A percentile compares a stretch with the other conserved stretches of the same genome.
Evolutionary conservation across 2,329 filamentous ascomycete genomes (phyloP).

Genomic region (Cladorrhinum sp.): DNA sequence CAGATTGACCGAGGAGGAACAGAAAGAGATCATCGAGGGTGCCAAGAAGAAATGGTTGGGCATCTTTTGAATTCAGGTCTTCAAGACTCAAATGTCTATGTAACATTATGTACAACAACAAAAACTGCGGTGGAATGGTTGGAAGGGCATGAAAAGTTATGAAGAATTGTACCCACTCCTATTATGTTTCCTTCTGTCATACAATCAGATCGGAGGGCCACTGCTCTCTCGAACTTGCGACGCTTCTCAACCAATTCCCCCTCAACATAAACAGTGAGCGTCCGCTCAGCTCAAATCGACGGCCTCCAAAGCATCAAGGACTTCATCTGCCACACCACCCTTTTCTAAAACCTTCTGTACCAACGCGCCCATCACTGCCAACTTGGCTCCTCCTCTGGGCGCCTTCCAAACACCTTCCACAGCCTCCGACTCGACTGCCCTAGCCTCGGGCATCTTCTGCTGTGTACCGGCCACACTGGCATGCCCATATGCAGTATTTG

Average conservation of each 20-base stretch:
- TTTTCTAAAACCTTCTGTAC: slow-evolving; percentile 72
- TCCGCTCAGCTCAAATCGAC: slow-evolving; percentile 60
- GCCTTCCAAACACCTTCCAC: slow-evolving; percentile 81
- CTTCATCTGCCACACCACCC: slow-evolving; percentile 80
- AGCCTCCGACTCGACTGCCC: slow-evolving; percentile 51
- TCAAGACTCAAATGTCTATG: background rate
- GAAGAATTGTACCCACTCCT: slow-evolving; percentile 2
- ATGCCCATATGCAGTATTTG: slow-evolving; percentile 53
- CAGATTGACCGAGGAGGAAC: slow-evolving; percentile 18
- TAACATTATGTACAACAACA: slow-evolving; percentile 12
- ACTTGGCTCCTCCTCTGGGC: slow-evolving; percentile 77
- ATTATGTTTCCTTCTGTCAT: background rate
- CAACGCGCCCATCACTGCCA: slow-evolving; percentile 68
- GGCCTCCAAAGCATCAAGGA: slow-evolving; percentile 74
- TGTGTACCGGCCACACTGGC: slow-evolving; percentile 26
- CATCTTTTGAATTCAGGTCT: slow-evolving; percentile 58
- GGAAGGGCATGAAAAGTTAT: slow-evolving; percentile 1
- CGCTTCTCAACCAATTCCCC: background rate
- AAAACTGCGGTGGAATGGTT: background rate
- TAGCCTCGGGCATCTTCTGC: slow-evolving; percentile 41
- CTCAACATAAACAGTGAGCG: background rate
- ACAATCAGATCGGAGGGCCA: background rate
- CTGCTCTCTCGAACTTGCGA: background rate
- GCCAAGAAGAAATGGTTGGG: slow-evolving; percentile 76
- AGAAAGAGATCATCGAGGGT: slow-evolving; percentile 15